Conservation (phyloP, 306 rosid species). For the Inga oerstediana region DNA sequence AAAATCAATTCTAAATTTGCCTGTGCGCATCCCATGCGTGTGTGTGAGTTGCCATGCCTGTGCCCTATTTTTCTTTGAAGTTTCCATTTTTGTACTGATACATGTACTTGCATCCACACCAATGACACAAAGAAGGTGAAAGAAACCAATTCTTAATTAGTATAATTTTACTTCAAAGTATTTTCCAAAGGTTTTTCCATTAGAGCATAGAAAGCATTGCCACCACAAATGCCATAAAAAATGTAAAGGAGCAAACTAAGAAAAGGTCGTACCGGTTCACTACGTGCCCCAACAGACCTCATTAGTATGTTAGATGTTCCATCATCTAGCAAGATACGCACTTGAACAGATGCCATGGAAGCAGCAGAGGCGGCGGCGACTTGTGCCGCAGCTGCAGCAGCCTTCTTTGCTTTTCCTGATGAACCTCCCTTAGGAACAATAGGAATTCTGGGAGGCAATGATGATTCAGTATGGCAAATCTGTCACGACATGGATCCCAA, state of each 20-base stretch:
- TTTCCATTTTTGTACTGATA: background rate
- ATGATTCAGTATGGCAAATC: slow-evolving; percentile 90
- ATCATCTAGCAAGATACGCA: slow-evolving; percentile 94
- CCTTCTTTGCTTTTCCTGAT: slow-evolving; percentile 91
- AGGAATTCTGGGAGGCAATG: slow-evolving; percentile 86
- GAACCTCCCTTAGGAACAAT: slow-evolving; percentile 81
- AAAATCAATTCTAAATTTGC: background rate
- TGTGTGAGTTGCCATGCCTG: background rate
- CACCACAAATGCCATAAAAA: slow-evolving; percentile 6
- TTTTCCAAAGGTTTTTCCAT: background rate
- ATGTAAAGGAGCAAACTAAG: slow-evolving; percentile 7
- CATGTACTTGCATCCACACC: background rate
- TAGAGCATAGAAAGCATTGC: background rate
- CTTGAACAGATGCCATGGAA: slow-evolving; percentile 71
- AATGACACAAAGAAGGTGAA: background rate
- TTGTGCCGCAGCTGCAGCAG: slow-evolving; percentile 94
- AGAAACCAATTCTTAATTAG: background rate
- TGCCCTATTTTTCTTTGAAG: background rate
- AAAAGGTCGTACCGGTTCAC: slow-evolving; percentile 75
- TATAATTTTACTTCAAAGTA: background rate
- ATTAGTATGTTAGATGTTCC: slow-evolving; percentile 96
- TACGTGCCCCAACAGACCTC: slow-evolving; percentile 91
- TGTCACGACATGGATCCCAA: slow-evolving; percentile 97
- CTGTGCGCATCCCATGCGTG: background rate
- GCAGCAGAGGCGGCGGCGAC: slow-evolving; percentile 93